Conservation (phyloP, 2,329 filamentous ascomycete genomes). For the Rutstroemia sp. region DNA sequence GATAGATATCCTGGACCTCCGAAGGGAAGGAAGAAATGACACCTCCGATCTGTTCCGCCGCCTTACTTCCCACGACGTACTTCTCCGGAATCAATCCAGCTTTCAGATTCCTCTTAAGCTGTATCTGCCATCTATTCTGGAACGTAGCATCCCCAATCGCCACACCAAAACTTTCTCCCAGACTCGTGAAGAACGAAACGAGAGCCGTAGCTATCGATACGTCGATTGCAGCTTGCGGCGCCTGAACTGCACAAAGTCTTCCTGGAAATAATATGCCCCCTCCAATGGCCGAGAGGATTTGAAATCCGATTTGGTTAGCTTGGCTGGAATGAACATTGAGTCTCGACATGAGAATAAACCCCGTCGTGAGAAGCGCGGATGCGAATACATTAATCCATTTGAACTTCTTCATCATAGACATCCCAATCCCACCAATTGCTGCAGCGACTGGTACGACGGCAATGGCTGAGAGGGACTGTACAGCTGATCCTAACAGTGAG, state of each 20-base stretch:
- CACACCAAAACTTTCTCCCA: conserved; percentile 22
- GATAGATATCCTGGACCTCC: conserved; percentile 8
- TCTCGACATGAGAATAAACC: conserved; percentile 11
- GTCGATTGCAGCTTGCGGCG: conserved; percentile 11
- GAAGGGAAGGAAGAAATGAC: conserved; percentile 10
- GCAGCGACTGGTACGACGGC: neutral
- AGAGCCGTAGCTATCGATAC: conserved; percentile 16
- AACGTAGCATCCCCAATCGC: conserved; percentile 23
- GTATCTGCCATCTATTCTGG: conserved; percentile 15
- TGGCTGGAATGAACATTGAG: conserved; percentile 7
- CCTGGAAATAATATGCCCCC: conserved; percentile 14
- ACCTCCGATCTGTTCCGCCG: conserved; percentile 10
- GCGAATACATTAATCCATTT: conserved; percentile 8
- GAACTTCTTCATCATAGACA: conserved; percentile 10
- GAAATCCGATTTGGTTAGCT: conserved; percentile 12
- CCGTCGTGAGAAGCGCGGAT: conserved; percentile 3
- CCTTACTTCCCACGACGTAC: conserved; percentile 7
- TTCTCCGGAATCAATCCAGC: neutral
- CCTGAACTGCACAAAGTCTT: conserved; percentile 12
- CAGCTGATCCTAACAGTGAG: neutral
- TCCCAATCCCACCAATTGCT: conserved; percentile 7
- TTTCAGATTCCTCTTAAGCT: neutral
- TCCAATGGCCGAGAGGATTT: conserved; percentile 13
- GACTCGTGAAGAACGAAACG: conserved; percentile 23
- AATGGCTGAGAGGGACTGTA: neutral